Conservation (phyloP, 2,329 filamentous ascomycete genomes). For the Talaromyces verruculosus region DNA sequence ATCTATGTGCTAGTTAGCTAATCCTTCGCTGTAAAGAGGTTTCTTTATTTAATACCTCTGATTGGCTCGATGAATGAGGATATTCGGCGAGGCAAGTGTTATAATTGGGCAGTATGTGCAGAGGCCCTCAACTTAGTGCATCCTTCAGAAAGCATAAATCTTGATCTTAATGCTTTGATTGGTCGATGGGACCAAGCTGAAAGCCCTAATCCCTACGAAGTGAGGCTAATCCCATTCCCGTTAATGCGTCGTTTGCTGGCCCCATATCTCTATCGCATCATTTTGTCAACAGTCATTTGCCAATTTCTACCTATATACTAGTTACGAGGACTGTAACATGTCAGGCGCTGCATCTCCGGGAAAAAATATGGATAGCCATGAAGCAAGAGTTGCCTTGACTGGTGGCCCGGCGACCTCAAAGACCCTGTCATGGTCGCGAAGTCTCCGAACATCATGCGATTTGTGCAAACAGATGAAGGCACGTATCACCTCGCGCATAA, state of each 20-base stretch:
- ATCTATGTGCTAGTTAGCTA: not conserved
- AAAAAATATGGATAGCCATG: not conserved
- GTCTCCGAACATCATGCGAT: constrained; percentile 15
- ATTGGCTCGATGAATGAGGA: not conserved
- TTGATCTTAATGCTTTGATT: not conserved
- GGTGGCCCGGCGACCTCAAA: not conserved
- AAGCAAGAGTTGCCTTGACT: too few species aligned
- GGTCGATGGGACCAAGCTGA: not conserved
- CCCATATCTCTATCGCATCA: not conserved
- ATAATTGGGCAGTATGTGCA: not conserved
- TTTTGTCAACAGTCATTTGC: too few species aligned
- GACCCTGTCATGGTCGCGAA: not conserved
- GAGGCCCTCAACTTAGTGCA: not conserved
- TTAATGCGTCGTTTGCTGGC: not conserved
- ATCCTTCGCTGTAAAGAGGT: not conserved
- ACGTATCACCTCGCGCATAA: not conserved
- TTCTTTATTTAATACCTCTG: not conserved
- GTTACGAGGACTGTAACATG: not conserved
- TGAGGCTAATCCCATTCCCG: not conserved
- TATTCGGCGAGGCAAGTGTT: not conserved
- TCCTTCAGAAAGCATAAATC: not conserved
- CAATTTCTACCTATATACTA: not conserved
- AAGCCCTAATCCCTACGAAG: not conserved
- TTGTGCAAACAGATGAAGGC: constrained; percentile 16
- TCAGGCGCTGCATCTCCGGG: not conserved